phyloP scores from a whole-genome alignment of 116 monocot species.

The Posidonia oceanica region DNA sequence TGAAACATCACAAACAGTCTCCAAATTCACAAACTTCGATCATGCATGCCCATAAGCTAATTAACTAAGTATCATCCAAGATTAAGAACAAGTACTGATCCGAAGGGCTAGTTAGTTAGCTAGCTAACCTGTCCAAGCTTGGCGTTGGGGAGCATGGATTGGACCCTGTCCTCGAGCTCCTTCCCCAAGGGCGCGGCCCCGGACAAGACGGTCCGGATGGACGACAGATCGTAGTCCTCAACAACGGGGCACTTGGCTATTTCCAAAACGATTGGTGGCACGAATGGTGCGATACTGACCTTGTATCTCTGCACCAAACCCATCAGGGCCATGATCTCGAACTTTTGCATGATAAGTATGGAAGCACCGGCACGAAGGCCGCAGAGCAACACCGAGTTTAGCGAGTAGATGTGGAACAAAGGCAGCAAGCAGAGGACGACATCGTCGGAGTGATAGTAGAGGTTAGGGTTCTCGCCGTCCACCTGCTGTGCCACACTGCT shows the following conservation, averaged over 20 bases:
- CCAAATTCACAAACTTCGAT: too few relatives aligned
- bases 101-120: too few relatives aligned
- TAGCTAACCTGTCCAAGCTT: constrained; percentile 28
- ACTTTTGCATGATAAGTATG: constrained; percentile 33
- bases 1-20: background rate
- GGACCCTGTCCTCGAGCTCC: constrained; percentile 35
- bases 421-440: constrained; percentile 37
- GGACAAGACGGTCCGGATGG: constrained; percentile 29
- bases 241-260: constrained; percentile 20
- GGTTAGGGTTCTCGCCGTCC: constrained; percentile 52
- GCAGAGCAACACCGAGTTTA: constrained; percentile 39
- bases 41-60: background rate
- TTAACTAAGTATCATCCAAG: too few relatives aligned
- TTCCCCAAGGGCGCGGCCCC: constrained; percentile 46
- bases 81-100: too few relatives aligned
- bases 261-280: constrained; percentile 34
- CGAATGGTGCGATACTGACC: constrained; percentile 35
- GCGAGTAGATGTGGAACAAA: constrained; percentile 39
- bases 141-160: constrained; percentile 26
- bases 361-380: constrained; percentile 28
- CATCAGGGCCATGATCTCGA: constrained; percentile 26
- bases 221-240: constrained; percentile 29
- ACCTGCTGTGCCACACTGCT: constrained; percentile 45
- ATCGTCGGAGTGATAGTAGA: constrained; percentile 28
- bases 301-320: constrained; percentile 27